Percentiles rank a stretch among this genome's conserved stretches.
These are phyloP conservation scores for Kuraishia cidri DNA, from an alignment of 805 yeast species.

Conservation along the genomic window DNA sequence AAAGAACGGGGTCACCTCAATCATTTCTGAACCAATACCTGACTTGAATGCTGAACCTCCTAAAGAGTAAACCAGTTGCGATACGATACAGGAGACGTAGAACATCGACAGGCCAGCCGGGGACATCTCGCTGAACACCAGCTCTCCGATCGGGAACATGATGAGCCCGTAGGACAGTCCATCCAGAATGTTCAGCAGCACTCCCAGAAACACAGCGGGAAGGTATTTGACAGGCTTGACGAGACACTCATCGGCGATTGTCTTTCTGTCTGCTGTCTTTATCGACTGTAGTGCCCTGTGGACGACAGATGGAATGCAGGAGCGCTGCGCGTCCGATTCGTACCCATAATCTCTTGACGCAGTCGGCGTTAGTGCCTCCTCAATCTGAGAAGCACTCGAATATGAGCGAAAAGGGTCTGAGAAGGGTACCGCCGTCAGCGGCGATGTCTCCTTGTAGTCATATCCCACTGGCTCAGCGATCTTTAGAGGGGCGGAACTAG, in stretches of 20 bases:
- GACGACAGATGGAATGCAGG: not conserved
- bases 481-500: too few relatives aligned
- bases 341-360: constrained; percentile 2
- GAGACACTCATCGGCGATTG: constrained; percentile 13
- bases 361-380: constrained; percentile 2
- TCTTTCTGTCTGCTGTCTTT: constrained; percentile 8
- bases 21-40: constrained; percentile 98
- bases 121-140: constrained; percentile 68
- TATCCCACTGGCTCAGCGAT: too few relatives aligned
- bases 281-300: not conserved
- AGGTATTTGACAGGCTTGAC: constrained; percentile 35
- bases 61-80: constrained; percentile 79
- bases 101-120: constrained; percentile 92
- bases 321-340: too few relatives aligned
- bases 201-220: constrained; percentile 84
- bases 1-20: constrained; percentile 97
- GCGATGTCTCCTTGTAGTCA: constrained; percentile 1
- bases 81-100: constrained; percentile 82
- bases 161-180: constrained; percentile 97
- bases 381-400: constrained; percentile 1
- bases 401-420: constrained; percentile 2
- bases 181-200: constrained; percentile 79
- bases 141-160: constrained; percentile 83
- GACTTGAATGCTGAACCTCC: constrained; percentile 88
- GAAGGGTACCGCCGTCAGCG: not conserved